These are phyloP conservation scores for Selaginella tamariscina DNA, from an alignment of 75 land plant species.

Conservation along the genomic window DNA sequence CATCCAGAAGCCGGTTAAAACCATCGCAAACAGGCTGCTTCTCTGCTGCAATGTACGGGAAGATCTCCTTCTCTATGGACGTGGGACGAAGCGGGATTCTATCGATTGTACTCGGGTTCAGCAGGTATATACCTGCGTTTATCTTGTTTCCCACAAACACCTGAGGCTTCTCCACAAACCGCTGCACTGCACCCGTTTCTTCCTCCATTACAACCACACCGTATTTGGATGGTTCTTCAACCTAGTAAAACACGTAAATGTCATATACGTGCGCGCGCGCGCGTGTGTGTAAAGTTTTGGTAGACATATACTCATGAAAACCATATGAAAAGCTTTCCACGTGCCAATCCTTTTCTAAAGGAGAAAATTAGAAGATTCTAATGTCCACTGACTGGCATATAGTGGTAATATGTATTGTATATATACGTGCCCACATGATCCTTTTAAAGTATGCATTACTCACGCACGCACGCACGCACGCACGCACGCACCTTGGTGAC, in stretches of 20 bases:
- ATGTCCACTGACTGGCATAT: too few species aligned
- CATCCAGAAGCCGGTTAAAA: slow-evolving; percentile 9
- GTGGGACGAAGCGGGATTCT: background rate
- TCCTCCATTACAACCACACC: slow-evolving; percentile 12
- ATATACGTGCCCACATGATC: too few species aligned
- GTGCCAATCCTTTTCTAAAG: too few species aligned
- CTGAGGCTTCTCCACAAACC: slow-evolving; percentile 11
- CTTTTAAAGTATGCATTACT: too few species aligned
- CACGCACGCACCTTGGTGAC: slow-evolving; percentile 5
- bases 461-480: too few species aligned
- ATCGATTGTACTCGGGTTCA: background rate
- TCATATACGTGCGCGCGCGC: too few species aligned
- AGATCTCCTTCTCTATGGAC: slow-evolving; percentile 10
- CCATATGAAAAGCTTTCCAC: background rate
- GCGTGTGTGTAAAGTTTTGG: too few species aligned
- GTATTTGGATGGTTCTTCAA: slow-evolving; percentile 8
- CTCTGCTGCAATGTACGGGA: slow-evolving; percentile 1
- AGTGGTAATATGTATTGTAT: too few species aligned
- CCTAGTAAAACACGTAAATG: slow-evolving; percentile 3
- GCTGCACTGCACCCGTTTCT: background rate
- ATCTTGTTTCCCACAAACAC: slow-evolving; percentile 12
- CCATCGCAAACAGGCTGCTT: slow-evolving; percentile 13
- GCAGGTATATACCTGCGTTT: slow-evolving; percentile 2
- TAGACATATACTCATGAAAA: too few species aligned
- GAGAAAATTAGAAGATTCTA: too few species aligned